Percentiles rank a stretch among this genome's conserved stretches.
These are phyloP conservation scores for Tribonema minus DNA, from an alignment of 108 stramenopile species.

Conservation along the genomic window DNA sequence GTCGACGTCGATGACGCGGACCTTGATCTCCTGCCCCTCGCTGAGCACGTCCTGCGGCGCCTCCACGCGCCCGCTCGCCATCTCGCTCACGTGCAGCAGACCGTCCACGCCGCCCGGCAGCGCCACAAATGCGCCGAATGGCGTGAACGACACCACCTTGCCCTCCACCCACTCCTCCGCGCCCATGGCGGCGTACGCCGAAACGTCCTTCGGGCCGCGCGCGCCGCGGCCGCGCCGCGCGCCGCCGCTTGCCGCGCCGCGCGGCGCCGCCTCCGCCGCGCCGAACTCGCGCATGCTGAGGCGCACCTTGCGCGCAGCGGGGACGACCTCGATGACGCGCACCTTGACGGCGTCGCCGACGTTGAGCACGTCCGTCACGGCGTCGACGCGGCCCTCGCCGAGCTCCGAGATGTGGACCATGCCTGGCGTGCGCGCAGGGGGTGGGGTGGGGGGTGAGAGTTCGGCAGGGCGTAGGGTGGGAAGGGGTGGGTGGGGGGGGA, in stretches of 20 bases:
- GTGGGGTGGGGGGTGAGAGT: too few species aligned
- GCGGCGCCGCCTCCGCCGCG: neutral
- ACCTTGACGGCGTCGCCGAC: conserved; percentile 39
- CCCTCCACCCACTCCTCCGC: neutral
- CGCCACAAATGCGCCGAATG: conserved; percentile 48
- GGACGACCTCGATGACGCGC: conserved; percentile 32
- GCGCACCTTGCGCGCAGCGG: conserved; percentile 19
- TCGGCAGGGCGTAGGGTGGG: too few species aligned
- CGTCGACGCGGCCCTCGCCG: neutral
- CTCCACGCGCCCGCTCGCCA: conserved; percentile 36
- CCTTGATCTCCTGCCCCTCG: conserved; percentile 39
- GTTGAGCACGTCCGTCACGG: neutral
- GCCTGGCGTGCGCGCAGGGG: too few species aligned
- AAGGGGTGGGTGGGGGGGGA: too few species aligned
- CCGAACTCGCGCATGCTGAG: conserved; percentile 37
- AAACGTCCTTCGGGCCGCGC: conserved; percentile 35
- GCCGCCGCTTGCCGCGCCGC: neutral
- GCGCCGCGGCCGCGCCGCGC: conserved; percentile 7
- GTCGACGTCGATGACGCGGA: conserved; percentile 40
- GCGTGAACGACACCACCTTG: conserved; percentile 31
- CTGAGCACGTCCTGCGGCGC: conserved; percentile 21
- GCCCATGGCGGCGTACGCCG: neutral
- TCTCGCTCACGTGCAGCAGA: conserved; percentile 40
- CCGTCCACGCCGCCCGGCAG: conserved; percentile 41
- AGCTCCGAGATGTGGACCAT: conserved; percentile 52